These are phyloP conservation scores for Exserohilum rostratum DNA, from an alignment of 2,329 filamentous ascomycete genomes.

Conservation along the genomic window DNA sequence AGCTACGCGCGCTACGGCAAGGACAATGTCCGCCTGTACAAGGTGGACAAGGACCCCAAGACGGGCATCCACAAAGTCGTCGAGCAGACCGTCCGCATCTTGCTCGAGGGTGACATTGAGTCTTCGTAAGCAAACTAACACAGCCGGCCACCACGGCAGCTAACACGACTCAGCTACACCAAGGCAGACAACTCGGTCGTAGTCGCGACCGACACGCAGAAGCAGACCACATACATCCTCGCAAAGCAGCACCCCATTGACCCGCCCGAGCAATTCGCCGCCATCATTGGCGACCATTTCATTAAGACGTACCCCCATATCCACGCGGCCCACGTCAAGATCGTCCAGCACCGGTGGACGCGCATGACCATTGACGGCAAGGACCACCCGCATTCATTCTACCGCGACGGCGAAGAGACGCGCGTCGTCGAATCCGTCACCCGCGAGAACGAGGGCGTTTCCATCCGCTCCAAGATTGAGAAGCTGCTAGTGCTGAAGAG, in stretches of 20 bases:
- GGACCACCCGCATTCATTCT: constrained; percentile 93
- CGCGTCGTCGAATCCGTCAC: constrained; percentile 79
- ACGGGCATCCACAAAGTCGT: constrained; percentile 83
- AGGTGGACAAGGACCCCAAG: constrained; percentile 80
- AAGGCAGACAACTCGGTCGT: constrained; percentile 91
- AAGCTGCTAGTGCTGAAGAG: constrained; percentile 92
- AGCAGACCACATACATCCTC: constrained; percentile 89
- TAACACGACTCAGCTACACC: constrained; percentile 72
- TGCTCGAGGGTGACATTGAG: constrained; percentile 92
- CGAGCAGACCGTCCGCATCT: constrained; percentile 92
- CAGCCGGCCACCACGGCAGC: neutral
- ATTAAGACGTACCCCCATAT: constrained; percentile 88
- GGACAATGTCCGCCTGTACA: constrained; percentile 98
- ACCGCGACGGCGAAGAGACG: constrained; percentile 86
- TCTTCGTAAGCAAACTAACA: constrained; percentile 63
- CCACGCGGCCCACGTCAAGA: constrained; percentile 77
- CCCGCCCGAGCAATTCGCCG: constrained; percentile 89
- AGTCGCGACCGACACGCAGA: constrained; percentile 96
- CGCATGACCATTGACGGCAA: constrained; percentile 85
- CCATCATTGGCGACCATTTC: constrained; percentile 86
- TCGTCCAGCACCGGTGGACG: constrained; percentile 89
- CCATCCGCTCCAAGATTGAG: constrained; percentile 76
- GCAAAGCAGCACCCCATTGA: constrained; percentile 92
- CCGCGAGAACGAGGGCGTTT: constrained; percentile 70
- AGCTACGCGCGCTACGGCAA: constrained; percentile 79